Percentiles rank a stretch among this genome's conserved stretches.
phyloP scores from a whole-genome alignment of 129 eudicot species.

The Saposhnikovia divaricata region DNA sequence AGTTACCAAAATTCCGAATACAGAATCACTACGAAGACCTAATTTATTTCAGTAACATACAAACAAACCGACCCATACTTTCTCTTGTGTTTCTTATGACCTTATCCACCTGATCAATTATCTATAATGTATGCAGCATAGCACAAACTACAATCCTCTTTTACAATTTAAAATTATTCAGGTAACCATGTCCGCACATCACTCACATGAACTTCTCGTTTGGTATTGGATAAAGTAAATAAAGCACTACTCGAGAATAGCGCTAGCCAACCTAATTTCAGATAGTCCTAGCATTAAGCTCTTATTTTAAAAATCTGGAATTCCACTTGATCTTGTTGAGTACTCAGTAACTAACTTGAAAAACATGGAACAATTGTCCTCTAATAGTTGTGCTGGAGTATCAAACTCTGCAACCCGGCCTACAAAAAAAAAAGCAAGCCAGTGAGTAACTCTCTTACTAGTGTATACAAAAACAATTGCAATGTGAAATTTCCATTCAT shows the following conservation, averaged over 20 bases:
- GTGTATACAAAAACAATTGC: neutral
- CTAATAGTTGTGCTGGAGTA: constrained; percentile 60
- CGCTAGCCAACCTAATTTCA: neutral
- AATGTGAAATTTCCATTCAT: neutral
- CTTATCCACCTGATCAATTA: constrained; percentile 4
- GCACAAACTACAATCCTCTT: constrained; percentile 18
- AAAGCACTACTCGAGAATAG: constrained; percentile 1
- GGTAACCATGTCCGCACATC: constrained; percentile 1
- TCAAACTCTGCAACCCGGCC: constrained; percentile 92
- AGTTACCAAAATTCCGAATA: neutral
- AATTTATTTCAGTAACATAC: neutral
- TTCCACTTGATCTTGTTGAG: constrained; percentile 65
- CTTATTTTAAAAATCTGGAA: constrained; percentile 41
- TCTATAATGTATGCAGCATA: constrained; percentile 20
- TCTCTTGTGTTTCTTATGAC: constrained; percentile 17
- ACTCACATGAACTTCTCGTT: neutral
- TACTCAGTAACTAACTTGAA: constrained; percentile 73
- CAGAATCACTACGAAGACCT: neutral
- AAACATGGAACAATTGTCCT: constrained; percentile 78
- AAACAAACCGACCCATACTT: neutral
- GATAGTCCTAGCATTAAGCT: neutral
- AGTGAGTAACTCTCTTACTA: neutral
- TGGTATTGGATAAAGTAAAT: constrained; percentile 1
- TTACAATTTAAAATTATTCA: constrained; percentile 17
- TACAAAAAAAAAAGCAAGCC: constrained; percentile 22